Evolutionary conservation across 2,329 filamentous ascomycete genomes (phyloP).

Genomic region (Fusarium avenaceum): DNA sequence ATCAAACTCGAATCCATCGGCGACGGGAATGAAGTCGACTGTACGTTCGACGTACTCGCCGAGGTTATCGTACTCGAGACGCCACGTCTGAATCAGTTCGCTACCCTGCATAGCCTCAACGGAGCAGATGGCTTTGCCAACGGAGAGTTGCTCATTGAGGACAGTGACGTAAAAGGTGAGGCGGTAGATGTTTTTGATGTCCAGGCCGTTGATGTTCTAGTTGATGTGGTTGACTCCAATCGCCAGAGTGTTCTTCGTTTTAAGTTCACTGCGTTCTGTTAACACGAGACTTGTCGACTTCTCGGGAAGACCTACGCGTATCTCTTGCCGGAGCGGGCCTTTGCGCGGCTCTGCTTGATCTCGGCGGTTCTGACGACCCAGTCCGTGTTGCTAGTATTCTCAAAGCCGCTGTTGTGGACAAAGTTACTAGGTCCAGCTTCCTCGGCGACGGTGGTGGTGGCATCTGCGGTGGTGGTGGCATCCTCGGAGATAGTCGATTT

Average conservation of each 20-base stretch:
- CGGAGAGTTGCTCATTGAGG: not conserved
- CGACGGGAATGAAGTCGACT: not conserved
- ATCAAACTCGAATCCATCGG: not conserved
- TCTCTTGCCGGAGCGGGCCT: not conserved
- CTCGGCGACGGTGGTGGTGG: not conserved
- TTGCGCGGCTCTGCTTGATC: rapidly evolving
- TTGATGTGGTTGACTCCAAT: slow-evolving; percentile 3
- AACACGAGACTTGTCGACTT: rapidly evolving
- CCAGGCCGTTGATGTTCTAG: slow-evolving; percentile 4
- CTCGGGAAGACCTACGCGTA: not conserved
- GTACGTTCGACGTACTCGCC: not conserved
- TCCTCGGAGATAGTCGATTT: not conserved
- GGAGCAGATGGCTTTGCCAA: not conserved
- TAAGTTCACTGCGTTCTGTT: not conserved
- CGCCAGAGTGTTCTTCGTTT: not conserved
- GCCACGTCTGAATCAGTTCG: not conserved
- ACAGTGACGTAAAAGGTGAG: not conserved
- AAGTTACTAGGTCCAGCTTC: not conserved
- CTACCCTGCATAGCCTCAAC: not conserved
- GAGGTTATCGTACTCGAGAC: rapidly evolving
- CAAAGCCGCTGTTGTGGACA: not conserved
- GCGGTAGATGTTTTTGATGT: not conserved
- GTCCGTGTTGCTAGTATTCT: not conserved
- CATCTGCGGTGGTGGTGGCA: not conserved
- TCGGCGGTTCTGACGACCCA: not conserved